Evolutionary conservation across 495 filamentous ascomycete genomes (phyloP).

Genomic region (Penicillium bialowiezense): DNA sequence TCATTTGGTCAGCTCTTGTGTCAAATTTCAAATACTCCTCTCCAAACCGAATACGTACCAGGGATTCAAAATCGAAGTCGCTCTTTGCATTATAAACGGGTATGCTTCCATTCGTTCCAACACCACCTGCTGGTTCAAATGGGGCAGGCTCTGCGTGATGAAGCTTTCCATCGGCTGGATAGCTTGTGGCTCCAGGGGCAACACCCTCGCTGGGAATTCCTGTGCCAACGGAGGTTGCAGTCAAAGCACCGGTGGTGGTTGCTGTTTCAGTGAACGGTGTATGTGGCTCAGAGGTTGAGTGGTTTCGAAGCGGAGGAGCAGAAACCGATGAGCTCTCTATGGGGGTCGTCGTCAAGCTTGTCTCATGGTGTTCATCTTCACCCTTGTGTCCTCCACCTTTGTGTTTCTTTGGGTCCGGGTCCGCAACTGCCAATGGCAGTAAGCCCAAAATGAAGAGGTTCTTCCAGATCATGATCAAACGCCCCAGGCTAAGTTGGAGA

Average conservation of each 20-base stretch:
- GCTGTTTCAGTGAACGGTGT: constrained; percentile 58
- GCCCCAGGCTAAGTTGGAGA: not conserved
- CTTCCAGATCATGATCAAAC: constrained; percentile 9
- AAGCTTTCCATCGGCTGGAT: constrained; percentile 69
- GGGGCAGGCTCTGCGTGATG: constrained; percentile 64
- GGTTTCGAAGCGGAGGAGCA: constrained; percentile 20
- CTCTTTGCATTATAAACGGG: constrained; percentile 71
- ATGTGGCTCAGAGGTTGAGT: constrained; percentile 32
- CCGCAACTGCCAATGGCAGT: constrained; percentile 12
- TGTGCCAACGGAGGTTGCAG: constrained; percentile 44
- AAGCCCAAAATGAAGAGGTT: constrained; percentile 9
- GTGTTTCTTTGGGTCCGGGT: constrained; percentile 10
- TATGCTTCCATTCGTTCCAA: constrained; percentile 72
- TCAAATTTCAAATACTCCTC: constrained; percentile 22
- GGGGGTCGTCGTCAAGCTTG: not conserved
- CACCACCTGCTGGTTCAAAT: constrained; percentile 70
- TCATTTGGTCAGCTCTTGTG: not conserved
- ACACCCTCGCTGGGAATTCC: constrained; percentile 45
- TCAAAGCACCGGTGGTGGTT: constrained; percentile 57
- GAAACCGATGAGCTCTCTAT: not conserved
- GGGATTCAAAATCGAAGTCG: constrained; percentile 74
- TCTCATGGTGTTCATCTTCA: not conserved
- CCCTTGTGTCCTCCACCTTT: not conserved
- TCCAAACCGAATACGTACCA: constrained; percentile 31
- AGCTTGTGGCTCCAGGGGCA: constrained; percentile 52